Evolutionary conservation across 306 rosid genomes (phyloP), one percentile per base, ranked within the genome.

Genomic region (Inga oerstediana): DNA sequence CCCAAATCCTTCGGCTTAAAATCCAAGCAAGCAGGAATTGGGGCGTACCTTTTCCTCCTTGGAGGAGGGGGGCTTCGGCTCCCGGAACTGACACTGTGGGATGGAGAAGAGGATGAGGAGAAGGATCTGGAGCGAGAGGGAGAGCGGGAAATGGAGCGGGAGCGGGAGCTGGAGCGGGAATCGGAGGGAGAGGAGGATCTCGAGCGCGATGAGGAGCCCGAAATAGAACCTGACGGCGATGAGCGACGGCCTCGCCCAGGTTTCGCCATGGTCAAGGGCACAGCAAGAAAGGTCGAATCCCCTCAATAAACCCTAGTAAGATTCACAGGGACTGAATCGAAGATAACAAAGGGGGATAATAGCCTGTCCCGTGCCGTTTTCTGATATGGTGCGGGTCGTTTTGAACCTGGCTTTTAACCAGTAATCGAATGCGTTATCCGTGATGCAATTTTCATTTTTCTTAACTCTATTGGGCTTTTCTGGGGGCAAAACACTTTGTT

Each of bases 171-270:
- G 51, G 97, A 91, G 61, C 89, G 86, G 24, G 96, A 91, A 46
- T 56, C 88, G 10, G 97, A 91, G 79, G 89, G 84, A 3, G 97
- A 86, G 45, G 81, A 78, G 15, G 98, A 93, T 45, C 81, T 80
- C 8, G 97, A 90, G 24, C 90, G 92, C 5, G 99, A 95, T 27
- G 98, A 93, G 2, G 94, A 92, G 48, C 84, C 91, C 4, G 98
- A 94, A 14, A 8, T 45, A 70, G 98, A 94, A 49, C 98, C 94
- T 2, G 99, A 89, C 16, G 94, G 97, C 24, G 88, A 90, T 44
- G 99, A 90, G 77, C 99, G 98, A 77, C 97, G 99, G 48, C 83
- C 94, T 87, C 97, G 91, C 85, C 89, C 94, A 17, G 98, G 97
- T 81, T 96, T 96, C 88, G 97, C 95, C 99, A 96, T 96, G 81